Evolutionary conservation across 176 grass and related monocot species (phyloP), one percentile per base, ranked within the genome.

Genomic region (Oryza brachyantha): DNA sequence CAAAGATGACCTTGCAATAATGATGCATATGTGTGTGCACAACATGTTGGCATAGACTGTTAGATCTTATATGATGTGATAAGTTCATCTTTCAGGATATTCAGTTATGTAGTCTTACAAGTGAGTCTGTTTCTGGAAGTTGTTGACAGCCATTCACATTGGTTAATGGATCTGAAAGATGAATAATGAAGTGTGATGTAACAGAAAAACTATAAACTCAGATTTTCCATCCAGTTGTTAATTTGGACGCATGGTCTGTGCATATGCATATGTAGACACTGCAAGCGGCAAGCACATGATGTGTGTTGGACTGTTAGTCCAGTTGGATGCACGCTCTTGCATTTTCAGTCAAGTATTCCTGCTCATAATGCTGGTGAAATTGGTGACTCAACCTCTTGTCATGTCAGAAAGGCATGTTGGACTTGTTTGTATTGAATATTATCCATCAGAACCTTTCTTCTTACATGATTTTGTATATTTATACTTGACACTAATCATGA

Each of bases 401-500:
- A 67, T 79, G 48, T 74, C 19, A 19, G 38, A 69, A 75, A 25
- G 29, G 19, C 62, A 72, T 82, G 54, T 3, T 80, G 37, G 28
- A 75, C 28, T 65, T 84, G 64, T 76, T 70, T 84, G 16, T 32
- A 88, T 2, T 84, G 31, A 43, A 85, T 61, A 28, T 70, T 64
- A 54, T 32, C 6, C 34, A 64, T 73, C 29, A 32, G 19, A 64
- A 16, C 13, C 72, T 77, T 29, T 77, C 37, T 40, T 70, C 64
- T 87, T 67, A 42, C 59, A 45, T 72, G 14, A 45, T 29, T 77
- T 57, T 25, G 27, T 10, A 46, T 35, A 2, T 25, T 40, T 2
- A 16, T 86, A 41, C 67, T 58, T 83, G 64, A 66, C 64, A 70
- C 70, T 55, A 76, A 76, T 67, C 63, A 73, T 93, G 85, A 98